Evolutionary conservation across 306 rosid species (phyloP), one percentile per base, ranked within the genome.

Genomic region (Gynostemma pentaphyllum): DNA sequence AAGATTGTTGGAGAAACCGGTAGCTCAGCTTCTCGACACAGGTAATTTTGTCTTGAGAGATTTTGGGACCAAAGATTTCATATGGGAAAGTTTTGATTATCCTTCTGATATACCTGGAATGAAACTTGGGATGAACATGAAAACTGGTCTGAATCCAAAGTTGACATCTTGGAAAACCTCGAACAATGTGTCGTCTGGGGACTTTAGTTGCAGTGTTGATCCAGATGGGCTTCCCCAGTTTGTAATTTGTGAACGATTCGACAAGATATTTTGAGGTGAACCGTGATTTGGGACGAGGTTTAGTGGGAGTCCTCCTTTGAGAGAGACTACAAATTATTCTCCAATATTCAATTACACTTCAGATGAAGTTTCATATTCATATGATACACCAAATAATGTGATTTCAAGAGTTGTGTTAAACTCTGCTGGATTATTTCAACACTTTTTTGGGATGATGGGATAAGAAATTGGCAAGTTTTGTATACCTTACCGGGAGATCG

Each of bases 51-150:
- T 81, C 22, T 26, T 81, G 54, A 69, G 47, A 56, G 75, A 75
- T 14, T 44, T 6, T 37, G 74, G 28, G 15, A 48, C 74, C 21
- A 66, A 74, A 53, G 26, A 51, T n/a, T 60, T 26, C 60, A 5
- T 65, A n/a, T 79, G 87, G 87, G 80, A 82, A 69, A 79, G 84
- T 72, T 82, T 82, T 68, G 80, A 82, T 73, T 68, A 76, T 55
- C 87, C 84, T 9, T 73, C 59, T 37, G 69, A 82, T 44, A 82
- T 82, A 37, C 80, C 87, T 11, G 72, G 74, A 34, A 76, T 78
- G 82, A 76, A 70, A 22, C 79, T 79, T 8, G 87, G 87, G 53
- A 70, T 73, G 78, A 76, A 76, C 65, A 70, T 76, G 75, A 79
- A 46, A 71, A 69, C 74, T 52, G 82, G 80, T 57, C 39, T 79